Evolutionary conservation across 1,284 basidiomycete genomes (phyloP).

Genomic region (Cryptococcus depauperatus): DNA sequence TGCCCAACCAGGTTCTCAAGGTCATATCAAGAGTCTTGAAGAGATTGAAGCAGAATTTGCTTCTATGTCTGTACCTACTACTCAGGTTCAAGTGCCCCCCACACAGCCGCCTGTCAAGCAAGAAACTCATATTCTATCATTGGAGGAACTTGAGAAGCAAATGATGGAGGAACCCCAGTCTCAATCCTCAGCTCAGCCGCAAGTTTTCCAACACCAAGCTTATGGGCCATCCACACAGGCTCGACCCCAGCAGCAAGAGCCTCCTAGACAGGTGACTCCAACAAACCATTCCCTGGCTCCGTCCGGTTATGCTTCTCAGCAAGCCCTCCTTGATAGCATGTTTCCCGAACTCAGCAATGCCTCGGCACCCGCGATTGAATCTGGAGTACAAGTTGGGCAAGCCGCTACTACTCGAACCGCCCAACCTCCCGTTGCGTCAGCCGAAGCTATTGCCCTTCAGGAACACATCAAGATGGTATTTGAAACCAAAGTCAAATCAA

Average conservation of each 20-base stretch:
- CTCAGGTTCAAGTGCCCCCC: constrained; percentile 1
- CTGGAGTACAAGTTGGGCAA: not conserved
- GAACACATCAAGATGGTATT: constrained; percentile 32
- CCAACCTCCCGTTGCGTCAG: constrained; percentile 18
- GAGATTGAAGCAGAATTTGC: constrained; percentile 91
- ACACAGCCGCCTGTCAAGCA: constrained; percentile 9
- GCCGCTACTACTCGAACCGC: constrained; percentile 3
- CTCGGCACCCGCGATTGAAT: constrained; percentile 4
- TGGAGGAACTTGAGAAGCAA: constrained; percentile 47
- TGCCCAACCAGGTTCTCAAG: constrained; percentile 32
- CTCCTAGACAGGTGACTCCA: constrained; percentile 28
- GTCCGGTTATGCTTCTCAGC: constrained; percentile 32
- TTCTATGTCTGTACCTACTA: constrained; percentile 15
- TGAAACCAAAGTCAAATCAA: constrained; percentile 39
- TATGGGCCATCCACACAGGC: too few relatives aligned
- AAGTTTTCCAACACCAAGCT: constrained; percentile 29
- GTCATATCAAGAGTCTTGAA: constrained; percentile 67
- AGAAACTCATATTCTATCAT: constrained; percentile 32
- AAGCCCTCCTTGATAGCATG: constrained; percentile 41
- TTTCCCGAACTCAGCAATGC: constrained; percentile 38
- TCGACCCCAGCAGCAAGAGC: constrained; percentile 22
- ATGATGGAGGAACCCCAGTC: constrained; percentile 37
- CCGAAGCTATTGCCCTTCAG: constrained; percentile 32
- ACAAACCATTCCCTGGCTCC: constrained; percentile 21
- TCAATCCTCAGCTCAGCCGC: constrained; percentile 15